These are phyloP conservation scores for Combretum micranthum DNA, from an alignment of 345 rosid genomes.

Conservation along the genomic window DNA sequence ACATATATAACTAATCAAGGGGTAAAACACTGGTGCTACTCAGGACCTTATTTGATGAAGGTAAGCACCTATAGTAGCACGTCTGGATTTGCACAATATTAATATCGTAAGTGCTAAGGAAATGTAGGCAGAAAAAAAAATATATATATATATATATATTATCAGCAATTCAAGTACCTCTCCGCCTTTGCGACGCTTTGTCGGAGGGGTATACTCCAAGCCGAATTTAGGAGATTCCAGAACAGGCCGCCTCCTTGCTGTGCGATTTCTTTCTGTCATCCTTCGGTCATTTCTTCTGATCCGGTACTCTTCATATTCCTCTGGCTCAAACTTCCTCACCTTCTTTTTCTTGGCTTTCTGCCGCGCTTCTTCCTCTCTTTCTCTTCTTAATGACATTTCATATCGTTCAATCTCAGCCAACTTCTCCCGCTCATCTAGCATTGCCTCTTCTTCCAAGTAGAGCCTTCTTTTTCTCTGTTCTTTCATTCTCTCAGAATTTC, in stretches of 20 bases:
- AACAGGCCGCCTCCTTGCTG: slow-evolving; percentile 50
- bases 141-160: no score
- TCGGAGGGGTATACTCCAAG: slow-evolving; percentile 49
- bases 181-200: slow-evolving; percentile 90
- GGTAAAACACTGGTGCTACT: no score
- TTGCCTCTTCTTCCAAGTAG: slow-evolving; percentile 34
- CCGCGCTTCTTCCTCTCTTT: slow-evolving; percentile 77
- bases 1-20: no score
- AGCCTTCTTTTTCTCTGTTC: slow-evolving; percentile 42
- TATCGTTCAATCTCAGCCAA: slow-evolving; percentile 62
- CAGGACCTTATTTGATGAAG: no score
- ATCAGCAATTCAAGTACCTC: slow-evolving; percentile 45
- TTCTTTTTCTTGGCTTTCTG: slow-evolving; percentile 78
- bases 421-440: slow-evolving; percentile 55
- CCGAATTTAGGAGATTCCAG: slow-evolving; percentile 38
- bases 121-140: no score
- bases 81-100: no score
- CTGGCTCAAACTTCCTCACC: slow-evolving; percentile 51
- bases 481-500: slow-evolving; percentile 40
- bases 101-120: no score
- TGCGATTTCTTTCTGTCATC: slow-evolving; percentile 58
- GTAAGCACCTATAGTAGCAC: no score
- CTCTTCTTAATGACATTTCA: slow-evolving; percentile 64
- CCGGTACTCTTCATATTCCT: slow-evolving; percentile 52
- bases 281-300: slow-evolving; percentile 55